Conservation (phyloP, 2,329 filamentous ascomycete species). For the Colletotrichum orchidophilum region DNA sequence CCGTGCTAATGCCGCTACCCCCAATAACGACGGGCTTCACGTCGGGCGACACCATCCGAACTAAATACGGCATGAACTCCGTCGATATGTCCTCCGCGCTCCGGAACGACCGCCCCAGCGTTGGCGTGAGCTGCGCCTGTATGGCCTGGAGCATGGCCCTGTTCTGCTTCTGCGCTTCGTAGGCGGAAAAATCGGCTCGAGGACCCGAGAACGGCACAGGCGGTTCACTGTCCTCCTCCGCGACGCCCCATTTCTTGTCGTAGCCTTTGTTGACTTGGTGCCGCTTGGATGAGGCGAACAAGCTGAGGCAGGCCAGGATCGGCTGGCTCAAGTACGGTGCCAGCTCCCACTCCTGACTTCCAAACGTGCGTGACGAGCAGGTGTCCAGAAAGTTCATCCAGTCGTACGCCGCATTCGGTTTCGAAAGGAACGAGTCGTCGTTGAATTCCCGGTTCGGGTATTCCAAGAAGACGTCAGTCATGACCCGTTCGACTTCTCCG, state of each 20-base stretch:
- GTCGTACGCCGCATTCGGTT: conserved; percentile 88
- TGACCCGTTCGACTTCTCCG: conserved; percentile 80
- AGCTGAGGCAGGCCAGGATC: conserved; percentile 86
- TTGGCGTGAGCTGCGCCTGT: conserved; percentile 76
- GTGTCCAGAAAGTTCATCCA: conserved; percentile 95
- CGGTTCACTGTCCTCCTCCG: conserved; percentile 60
- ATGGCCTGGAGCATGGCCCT: conserved; percentile 77
- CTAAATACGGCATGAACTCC: conserved; percentile 86
- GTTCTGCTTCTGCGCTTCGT: conserved; percentile 83
- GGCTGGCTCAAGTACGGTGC: conserved; percentile 87
- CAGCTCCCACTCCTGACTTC: conserved; percentile 93
- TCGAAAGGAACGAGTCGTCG: conserved; percentile 90
- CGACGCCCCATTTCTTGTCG: conserved; percentile 56
- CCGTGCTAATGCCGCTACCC: conserved; percentile 74
- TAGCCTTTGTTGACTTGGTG: conserved; percentile 52
- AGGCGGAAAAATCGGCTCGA: conserved; percentile 81
- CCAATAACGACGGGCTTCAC: conserved; percentile 90
- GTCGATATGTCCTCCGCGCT: conserved; percentile 80
- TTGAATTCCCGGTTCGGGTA: conserved; percentile 92
- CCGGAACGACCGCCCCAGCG: conserved; percentile 80
- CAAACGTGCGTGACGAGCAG: conserved; percentile 80
- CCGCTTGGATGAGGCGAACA: conserved; percentile 81
- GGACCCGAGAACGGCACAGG: conserved; percentile 82
- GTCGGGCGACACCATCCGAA: conserved; percentile 85
- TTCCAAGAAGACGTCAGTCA: conserved; percentile 84